These are phyloP conservation scores for Pseudonitzschia multistriata DNA, from an alignment of 108 stramenopile species.

Conservation along the genomic window DNA sequence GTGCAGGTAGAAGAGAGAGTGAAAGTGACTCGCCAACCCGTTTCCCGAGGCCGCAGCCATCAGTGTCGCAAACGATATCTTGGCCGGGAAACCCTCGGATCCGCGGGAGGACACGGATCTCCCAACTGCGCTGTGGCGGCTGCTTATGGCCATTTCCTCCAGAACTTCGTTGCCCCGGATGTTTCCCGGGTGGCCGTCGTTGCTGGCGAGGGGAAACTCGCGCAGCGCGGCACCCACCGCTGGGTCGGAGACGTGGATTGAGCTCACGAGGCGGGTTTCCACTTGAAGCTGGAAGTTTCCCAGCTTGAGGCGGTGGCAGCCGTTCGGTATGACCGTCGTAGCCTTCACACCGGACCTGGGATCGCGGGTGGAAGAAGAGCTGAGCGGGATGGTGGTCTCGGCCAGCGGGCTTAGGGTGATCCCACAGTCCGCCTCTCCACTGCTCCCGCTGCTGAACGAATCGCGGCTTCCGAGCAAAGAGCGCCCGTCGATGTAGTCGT, in stretches of 20 bases:
- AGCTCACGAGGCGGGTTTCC: slow-evolving; percentile 71
- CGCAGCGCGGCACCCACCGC: slow-evolving; percentile 62
- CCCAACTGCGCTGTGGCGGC: not conserved
- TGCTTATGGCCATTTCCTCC: slow-evolving; percentile 14
- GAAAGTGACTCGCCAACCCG: slow-evolving; percentile 41
- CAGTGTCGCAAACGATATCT: slow-evolving; percentile 18
- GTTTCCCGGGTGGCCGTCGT: slow-evolving; percentile 1
- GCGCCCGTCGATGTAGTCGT: slow-evolving; percentile 23
- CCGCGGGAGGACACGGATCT: not conserved
- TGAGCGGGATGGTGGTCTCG: slow-evolving; percentile 68
- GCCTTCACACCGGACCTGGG: slow-evolving; percentile 47
- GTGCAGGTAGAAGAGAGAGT: slow-evolving; percentile 40
- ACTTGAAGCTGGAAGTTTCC: slow-evolving; percentile 74
- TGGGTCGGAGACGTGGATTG: slow-evolving; percentile 70
- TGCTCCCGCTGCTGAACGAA: not conserved
- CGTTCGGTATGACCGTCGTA: slow-evolving; percentile 83
- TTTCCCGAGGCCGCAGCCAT: slow-evolving; percentile 36
- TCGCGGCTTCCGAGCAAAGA: not conserved
- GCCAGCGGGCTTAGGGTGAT: slow-evolving; percentile 32
- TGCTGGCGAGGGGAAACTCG: slow-evolving; percentile 48
- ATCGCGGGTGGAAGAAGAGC: slow-evolving; percentile 57
- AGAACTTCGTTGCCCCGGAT: slow-evolving; percentile 7
- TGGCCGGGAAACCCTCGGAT: not conserved
- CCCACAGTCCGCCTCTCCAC: slow-evolving; percentile 21
- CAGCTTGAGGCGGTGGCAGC: slow-evolving; percentile 71